Percentiles rank a stretch among this genome's conserved stretches.
Evolutionary conservation across 768 basidiomycete species (phyloP).

Genomic region (Mycena albidolilacea): DNA sequence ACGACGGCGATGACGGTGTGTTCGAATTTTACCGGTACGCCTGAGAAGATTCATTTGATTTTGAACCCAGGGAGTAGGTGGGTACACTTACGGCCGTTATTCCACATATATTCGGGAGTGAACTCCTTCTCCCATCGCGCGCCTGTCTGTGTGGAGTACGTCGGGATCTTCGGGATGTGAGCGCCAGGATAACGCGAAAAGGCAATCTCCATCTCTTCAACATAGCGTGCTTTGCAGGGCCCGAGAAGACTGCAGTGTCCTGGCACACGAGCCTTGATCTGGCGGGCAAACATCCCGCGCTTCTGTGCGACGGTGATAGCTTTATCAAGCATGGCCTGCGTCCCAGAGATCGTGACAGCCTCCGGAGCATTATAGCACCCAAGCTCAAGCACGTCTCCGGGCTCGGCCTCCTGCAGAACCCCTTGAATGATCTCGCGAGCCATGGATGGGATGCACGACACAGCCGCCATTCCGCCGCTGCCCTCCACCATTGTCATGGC

Average conservation of each 20-base stretch:
- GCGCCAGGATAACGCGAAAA: conserved; percentile 51
- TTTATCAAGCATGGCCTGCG: too few species aligned
- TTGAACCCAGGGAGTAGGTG: neutral
- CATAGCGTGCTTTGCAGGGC: conserved; percentile 49
- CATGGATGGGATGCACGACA: too few species aligned
- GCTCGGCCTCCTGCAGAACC: too few species aligned
- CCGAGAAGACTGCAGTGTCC: conserved; percentile 59
- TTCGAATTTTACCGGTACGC: conserved; percentile 53
- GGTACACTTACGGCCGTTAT: conserved; percentile 46
- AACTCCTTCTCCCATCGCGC: conserved; percentile 41
- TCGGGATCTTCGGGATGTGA: conserved; percentile 45
- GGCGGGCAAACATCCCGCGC: conserved; percentile 46
- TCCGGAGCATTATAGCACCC: too few species aligned
- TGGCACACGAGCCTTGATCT: conserved; percentile 53
- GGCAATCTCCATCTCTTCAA: conserved; percentile 45
- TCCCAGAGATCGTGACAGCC: too few species aligned
- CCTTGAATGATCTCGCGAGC: too few species aligned
- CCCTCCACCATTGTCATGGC: too few species aligned
- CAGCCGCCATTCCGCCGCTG: too few species aligned
- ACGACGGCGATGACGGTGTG: conserved; percentile 48
- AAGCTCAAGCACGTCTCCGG: too few species aligned
- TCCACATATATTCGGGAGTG: conserved; percentile 58
- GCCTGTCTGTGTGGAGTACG: conserved; percentile 57
- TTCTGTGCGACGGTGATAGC: too few species aligned
- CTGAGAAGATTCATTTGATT: neutral